Conservation (phyloP, 169 alveolate species). For the Neospora caninum region DNA sequence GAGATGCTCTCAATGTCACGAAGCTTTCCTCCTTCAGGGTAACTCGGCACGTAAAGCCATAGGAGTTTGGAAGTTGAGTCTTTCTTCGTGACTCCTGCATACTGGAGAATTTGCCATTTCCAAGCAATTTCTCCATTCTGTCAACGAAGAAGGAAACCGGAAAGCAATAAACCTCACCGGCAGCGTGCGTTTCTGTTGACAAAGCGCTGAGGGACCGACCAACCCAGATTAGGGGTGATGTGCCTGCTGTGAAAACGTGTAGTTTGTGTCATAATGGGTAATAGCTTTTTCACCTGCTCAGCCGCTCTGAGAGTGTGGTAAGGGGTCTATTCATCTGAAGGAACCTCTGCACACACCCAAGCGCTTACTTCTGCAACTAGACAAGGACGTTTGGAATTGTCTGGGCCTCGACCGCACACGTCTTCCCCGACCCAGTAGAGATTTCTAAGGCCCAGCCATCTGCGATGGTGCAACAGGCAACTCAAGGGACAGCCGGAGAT, state of each 20-base stretch:
- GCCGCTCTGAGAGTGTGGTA: too few species aligned
- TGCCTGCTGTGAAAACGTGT: too few species aligned
- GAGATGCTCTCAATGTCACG: constrained; percentile 6
- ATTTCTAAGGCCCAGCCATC: constrained; percentile 76
- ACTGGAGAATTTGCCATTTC: constrained; percentile 32
- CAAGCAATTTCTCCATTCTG: constrained; percentile 25
- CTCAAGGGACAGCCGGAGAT: background rate
- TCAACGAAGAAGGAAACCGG: background rate
- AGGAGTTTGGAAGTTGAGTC: background rate
- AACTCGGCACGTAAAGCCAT: constrained; percentile 18
- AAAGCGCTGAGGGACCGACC: too few species aligned
- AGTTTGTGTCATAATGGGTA: too few species aligned
- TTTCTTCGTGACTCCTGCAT: constrained; percentile 18
- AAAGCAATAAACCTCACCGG: too few species aligned
- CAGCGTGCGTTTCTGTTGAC: too few species aligned
- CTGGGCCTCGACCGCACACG: constrained; percentile 19
- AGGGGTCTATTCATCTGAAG: too few species aligned
- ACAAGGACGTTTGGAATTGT: background rate
- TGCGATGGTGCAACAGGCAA: constrained; percentile 26
- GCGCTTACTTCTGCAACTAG: background rate
- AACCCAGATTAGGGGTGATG: too few species aligned
- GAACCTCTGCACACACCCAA: too few species aligned
- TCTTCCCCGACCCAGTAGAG: constrained; percentile 79
- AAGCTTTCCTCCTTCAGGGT: constrained; percentile 14
- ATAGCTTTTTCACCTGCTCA: too few species aligned